Conservation (phyloP, 257 asterid genomes). For the Penstemon barbatus region DNA sequence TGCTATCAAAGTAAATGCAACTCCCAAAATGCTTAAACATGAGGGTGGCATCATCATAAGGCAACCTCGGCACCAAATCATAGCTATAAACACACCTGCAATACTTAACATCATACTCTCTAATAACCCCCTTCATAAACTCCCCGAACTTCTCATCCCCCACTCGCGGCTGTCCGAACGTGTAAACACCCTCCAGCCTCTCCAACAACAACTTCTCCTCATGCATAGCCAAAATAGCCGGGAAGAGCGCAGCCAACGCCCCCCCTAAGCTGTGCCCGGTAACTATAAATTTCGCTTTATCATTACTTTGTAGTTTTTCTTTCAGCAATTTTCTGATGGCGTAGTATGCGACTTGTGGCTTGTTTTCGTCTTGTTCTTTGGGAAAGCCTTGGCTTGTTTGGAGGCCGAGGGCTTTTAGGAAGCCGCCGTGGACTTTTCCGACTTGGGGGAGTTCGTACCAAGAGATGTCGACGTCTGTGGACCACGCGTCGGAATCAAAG, state of each 20-base stretch:
- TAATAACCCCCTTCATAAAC: conserved; percentile 33
- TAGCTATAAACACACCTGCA: conserved; percentile 44
- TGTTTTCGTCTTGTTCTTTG: conserved; percentile 13
- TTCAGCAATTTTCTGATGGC: conserved; percentile 37
- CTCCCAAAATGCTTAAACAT: conserved; percentile 67
- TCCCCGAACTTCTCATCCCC: conserved; percentile 46
- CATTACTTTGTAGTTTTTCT: conserved; percentile 18
- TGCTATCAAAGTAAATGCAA: conserved; percentile 52
- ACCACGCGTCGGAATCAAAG: conserved; percentile 50
- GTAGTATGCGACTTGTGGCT: conserved; percentile 44
- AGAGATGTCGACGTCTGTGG: conserved; percentile 46
- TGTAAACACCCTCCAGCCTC: conserved; percentile 48
- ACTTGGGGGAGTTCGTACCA: conserved; percentile 44
- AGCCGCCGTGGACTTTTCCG: conserved; percentile 58
- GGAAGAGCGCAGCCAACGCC: conserved; percentile 47
- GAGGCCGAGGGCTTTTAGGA: conserved; percentile 53
- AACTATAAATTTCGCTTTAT: conserved; percentile 35
- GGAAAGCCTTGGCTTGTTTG: conserved; percentile 53
- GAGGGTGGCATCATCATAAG: conserved; percentile 44
- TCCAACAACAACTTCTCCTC: conserved; percentile 43
- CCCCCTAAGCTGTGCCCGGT: conserved; percentile 70
- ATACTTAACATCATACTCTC: conserved; percentile 21
- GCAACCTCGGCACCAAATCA: conserved; percentile 58
- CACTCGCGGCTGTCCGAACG: conserved; percentile 58
- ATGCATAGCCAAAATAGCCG: conserved; percentile 38